A percentile compares a stretch with the other conserved stretches of the same genome.
Evolutionary conservation across 257 asterid genomes (phyloP).

Genomic region (Cruciata laevipes): DNA sequence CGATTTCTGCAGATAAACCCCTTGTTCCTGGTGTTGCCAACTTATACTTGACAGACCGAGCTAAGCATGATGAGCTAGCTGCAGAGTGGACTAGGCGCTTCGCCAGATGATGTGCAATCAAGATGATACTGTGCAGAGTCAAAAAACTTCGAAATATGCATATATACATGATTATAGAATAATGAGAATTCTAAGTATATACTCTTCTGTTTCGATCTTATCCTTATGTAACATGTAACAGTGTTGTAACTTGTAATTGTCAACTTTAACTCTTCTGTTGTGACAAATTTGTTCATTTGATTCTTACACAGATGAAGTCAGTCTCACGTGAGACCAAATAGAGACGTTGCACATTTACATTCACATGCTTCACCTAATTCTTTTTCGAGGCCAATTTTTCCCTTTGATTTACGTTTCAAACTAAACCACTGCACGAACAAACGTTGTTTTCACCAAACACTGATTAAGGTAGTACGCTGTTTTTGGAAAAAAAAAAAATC

Average conservation of each 20-base stretch:
- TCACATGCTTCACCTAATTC: constrained; percentile 3
- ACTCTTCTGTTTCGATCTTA: background rate
- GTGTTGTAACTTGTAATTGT: background rate
- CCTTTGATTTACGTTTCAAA: background rate
- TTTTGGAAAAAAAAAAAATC: too few species aligned
- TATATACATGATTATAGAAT: background rate
- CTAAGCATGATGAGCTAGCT: constrained; percentile 71
- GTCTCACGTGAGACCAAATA: background rate
- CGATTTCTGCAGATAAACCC: constrained; percentile 54
- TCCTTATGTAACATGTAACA: background rate
- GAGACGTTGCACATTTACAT: background rate
- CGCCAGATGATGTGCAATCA: constrained; percentile 38
- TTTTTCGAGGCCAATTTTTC: background rate
- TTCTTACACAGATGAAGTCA: background rate
- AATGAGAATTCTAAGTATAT: background rate
- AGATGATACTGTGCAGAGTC: background rate
- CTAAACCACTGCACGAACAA: background rate
- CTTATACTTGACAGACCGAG: constrained; percentile 62
- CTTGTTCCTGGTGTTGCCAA: constrained; percentile 71
- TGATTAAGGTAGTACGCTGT: too few species aligned
- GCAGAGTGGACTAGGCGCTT: constrained; percentile 80
- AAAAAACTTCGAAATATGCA: background rate
- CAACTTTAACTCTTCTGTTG: background rate
- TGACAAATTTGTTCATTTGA: background rate
- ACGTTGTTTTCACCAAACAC: background rate